Percentiles rank a stretch among this genome's conserved stretches.
phyloP scores from a whole-genome alignment of 2,329 filamentous ascomycete genomes.

The Sclerotinia subarctica region DNA sequence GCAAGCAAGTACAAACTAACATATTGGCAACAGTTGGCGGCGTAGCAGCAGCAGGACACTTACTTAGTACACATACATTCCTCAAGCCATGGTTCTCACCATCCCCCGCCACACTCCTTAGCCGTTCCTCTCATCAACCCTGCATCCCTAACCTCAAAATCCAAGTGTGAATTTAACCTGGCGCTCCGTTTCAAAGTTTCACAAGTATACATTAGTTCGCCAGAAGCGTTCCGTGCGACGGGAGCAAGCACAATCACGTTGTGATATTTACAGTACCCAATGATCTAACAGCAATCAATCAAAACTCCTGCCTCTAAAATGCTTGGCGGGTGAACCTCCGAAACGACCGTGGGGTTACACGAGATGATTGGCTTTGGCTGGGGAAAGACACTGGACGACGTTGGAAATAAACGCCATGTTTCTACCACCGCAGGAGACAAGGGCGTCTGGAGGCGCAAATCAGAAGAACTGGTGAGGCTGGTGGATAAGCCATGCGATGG shows the following conservation, averaged over 20 bases:
- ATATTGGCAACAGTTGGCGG: conserved; percentile 5
- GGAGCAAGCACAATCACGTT: background rate
- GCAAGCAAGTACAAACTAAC: background rate
- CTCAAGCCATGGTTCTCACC: background rate
- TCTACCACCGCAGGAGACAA: background rate
- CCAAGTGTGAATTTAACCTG: background rate
- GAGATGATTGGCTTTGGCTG: background rate
- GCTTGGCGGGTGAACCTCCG: background rate
- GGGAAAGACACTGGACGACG: background rate
- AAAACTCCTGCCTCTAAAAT: background rate
- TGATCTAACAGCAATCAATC: background rate
- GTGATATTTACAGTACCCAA: background rate
- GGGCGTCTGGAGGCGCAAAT: background rate
- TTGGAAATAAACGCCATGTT: background rate
- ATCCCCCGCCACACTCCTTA: background rate
- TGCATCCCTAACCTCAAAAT: background rate
- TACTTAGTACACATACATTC: background rate
- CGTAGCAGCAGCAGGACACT: conserved; percentile 12
- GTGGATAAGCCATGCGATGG: background rate
- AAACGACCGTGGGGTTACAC: background rate
- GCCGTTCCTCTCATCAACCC: background rate
- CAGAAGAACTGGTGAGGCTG: background rate
- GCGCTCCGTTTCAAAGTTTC: background rate
- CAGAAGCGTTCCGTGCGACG: background rate
- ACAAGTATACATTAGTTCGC: background rate